Evolutionary conservation across 2,329 filamentous ascomycete genomes (phyloP).

Genomic region (Hirsutella thompsonii): DNA sequence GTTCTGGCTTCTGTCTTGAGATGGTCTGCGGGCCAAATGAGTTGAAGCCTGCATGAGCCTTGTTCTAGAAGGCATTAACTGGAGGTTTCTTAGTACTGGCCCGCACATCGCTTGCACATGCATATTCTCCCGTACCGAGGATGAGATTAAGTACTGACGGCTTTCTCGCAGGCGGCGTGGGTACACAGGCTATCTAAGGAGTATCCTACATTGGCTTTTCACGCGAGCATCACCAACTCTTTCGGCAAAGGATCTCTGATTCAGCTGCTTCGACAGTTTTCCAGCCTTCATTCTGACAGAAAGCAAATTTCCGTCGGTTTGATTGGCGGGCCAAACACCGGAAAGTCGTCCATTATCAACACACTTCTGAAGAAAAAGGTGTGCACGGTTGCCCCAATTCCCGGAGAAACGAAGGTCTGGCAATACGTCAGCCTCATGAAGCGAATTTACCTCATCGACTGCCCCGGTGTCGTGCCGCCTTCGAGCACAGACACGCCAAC

Average conservation of each 20-base stretch:
- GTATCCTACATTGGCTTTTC: constrained; percentile 88
- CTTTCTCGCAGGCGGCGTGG: constrained; percentile 66
- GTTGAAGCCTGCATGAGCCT: constrained; percentile 77
- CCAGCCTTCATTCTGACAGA: constrained; percentile 71
- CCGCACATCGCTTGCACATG: constrained; percentile 49
- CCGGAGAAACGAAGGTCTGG: constrained; percentile 96
- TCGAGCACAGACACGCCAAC: constrained; percentile 72
- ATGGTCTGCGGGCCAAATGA: constrained; percentile 78
- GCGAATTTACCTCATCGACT: constrained; percentile 82
- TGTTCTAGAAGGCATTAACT: constrained; percentile 37
- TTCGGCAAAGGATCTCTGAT: constrained; percentile 96
- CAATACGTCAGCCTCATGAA: constrained; percentile 96
- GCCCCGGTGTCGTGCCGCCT: constrained; percentile 89
- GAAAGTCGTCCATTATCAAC: constrained; percentile 96
- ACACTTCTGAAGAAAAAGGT: constrained; percentile 90
- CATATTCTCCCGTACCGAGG: not conserved
- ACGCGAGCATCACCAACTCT: constrained; percentile 86
- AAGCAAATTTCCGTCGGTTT: constrained; percentile 93
- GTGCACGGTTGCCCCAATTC: constrained; percentile 84
- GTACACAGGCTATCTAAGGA: constrained; percentile 80
- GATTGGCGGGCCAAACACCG: constrained; percentile 70
- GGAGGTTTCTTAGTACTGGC: constrained; percentile 98
- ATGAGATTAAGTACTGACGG: constrained; percentile 2
- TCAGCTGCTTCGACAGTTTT: constrained; percentile 84
- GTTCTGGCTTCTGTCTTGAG: constrained; percentile 81